Conservation (phyloP, 306 rosid genomes). For the Corylus heterophylla region DNA sequence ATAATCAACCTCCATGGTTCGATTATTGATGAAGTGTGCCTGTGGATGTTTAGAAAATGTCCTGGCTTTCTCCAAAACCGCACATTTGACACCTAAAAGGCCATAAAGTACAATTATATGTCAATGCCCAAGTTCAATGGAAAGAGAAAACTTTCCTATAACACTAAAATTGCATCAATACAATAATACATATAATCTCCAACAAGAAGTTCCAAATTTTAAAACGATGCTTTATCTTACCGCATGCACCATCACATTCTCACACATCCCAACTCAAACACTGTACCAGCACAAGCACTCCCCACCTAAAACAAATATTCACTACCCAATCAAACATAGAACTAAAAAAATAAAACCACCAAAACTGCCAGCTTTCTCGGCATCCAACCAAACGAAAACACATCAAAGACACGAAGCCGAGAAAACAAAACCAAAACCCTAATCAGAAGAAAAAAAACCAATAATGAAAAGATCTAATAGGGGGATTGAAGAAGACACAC, state of each 20-base stretch:
- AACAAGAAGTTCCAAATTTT: not conserved
- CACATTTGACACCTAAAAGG: slow-evolving; percentile 44
- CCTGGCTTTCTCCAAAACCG: slow-evolving; percentile 44
- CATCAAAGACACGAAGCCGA: no score
- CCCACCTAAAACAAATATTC: not conserved
- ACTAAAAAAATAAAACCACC: not conserved
- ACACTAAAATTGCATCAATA: not conserved
- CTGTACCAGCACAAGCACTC: not conserved
- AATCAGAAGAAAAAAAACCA: no score
- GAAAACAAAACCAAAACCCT: no score
- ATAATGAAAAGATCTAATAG: no score
- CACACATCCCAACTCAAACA: slow-evolving; percentile 5
- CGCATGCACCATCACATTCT: slow-evolving; percentile 5
- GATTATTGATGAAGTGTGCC: slow-evolving; percentile 76
- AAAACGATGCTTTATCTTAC: not conserved
- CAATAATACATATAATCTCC: no score
- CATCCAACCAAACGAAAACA: no score
- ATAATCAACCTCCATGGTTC: slow-evolving; percentile 86
- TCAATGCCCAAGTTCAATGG: not conserved
- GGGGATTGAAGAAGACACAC: no score
- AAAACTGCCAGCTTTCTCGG: not conserved
- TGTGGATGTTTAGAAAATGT: slow-evolving; percentile 48
- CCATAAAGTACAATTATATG: not conserved
- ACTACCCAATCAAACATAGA: not conserved
- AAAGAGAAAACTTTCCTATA: not conserved